Base-by-base conservation (phyloP, 2,329 filamentous ascomycete genomes). In the Nothophoma quercina region DNA sequence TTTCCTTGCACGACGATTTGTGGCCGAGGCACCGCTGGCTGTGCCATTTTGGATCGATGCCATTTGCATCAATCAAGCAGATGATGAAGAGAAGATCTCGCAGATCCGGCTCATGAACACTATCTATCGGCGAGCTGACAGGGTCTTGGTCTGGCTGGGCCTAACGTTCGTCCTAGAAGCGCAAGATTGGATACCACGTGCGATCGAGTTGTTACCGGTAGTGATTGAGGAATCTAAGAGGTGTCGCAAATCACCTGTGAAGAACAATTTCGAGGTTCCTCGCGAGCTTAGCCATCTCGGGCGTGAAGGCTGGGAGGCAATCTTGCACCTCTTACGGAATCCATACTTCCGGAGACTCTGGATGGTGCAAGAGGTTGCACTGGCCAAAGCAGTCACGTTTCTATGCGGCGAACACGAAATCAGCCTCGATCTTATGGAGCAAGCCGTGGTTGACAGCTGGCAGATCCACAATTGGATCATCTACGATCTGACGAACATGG, bases 61-160 rank as follows among this genome's bases (percentile, higher is more conserved):
- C 8, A 29, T 57, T 5, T 59, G 48, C 18, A 61, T 61, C 29
- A 59, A 59, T 13, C 56, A 61, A 42, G n/a, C 21, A 5, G 56
- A 59, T 28, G 12, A 43, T 3, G 38, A 47, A n/a, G 58, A 61
- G 32, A 51, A 47, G 15, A 26, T 16, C 7, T 25, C 42, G 2
- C 56, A 61, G 23, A 55, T 61, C 5, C 15, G 34, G 6, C 22
- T 56, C 5, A 59, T 59, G 50, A 38, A 41, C 12, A 35, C 34
- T 2, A 56, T 59, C 7, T 59, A 55, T 41, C 33, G 43, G 9
- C 15, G 35, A 5, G 58, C 58, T 15, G 30, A 34, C 15, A 38
- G 13, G 12, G 56, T 59, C 7, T 16, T 49, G 18, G 34, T 53
- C 7, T 61, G 50, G 44, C 47, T 61, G 8, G 42, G 42, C 28